Conservation (phyloP, 768 basidiomycete genomes). For the Leucogyrophana mollusca region DNA sequence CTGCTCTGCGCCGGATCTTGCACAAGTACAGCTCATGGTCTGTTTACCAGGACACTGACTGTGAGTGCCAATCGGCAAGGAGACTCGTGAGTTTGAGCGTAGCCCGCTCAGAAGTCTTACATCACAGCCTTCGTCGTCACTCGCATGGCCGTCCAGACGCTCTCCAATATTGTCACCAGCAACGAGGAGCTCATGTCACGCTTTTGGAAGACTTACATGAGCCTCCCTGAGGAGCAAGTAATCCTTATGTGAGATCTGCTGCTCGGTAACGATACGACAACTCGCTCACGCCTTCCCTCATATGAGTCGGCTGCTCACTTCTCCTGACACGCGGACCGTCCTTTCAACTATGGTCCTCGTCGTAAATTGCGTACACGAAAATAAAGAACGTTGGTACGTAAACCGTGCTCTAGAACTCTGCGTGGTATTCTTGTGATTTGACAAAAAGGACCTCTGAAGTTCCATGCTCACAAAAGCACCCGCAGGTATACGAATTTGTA, state of each 20-base stretch:
- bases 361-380: constrained; percentile 66
- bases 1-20: constrained; percentile 62
- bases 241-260: constrained; percentile 64
- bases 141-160: constrained; percentile 69
- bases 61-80: constrained; percentile 47
- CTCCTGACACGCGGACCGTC: constrained; percentile 61
- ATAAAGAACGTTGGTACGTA: constrained; percentile 54
- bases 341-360: constrained; percentile 68
- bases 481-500: constrained; percentile 64
- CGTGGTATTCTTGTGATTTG: not conserved
- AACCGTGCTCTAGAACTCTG: constrained; percentile 1
- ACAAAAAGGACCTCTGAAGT: constrained; percentile 33
- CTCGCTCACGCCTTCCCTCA: constrained; percentile 15
- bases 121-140: constrained; percentile 60
- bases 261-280: constrained; percentile 1
- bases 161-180: constrained; percentile 82
- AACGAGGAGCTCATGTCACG: constrained; percentile 57
- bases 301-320: constrained; percentile 57
- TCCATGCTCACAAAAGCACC: constrained; percentile 50
- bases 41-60: constrained; percentile 56
- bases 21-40: constrained; percentile 79
- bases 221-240: constrained; percentile 68
- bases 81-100: no score
- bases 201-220: constrained; percentile 66
- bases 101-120: constrained; percentile 6